Percentiles rank a stretch among this genome's conserved stretches.
phyloP scores from a whole-genome alignment of 305 asterid species.

The Withania somnifera region DNA sequence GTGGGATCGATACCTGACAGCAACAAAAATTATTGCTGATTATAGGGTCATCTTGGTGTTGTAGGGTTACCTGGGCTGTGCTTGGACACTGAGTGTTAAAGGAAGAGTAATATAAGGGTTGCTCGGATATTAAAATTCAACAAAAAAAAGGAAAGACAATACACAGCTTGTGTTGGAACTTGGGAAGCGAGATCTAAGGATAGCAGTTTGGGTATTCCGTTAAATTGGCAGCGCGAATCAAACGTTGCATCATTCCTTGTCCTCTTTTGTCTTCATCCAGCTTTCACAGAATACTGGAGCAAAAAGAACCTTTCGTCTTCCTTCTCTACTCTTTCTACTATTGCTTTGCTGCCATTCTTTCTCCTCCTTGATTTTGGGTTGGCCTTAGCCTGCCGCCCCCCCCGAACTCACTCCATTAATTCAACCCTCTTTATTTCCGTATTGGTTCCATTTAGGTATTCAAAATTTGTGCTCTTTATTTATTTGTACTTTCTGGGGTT shows the following conservation, averaged over 20 bases:
- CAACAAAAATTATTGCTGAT: no score
- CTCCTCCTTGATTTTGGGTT: not conserved
- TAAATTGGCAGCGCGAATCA: constrained; percentile 1
- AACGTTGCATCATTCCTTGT: constrained; percentile 1
- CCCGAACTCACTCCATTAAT: not conserved
- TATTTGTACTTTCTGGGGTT: not conserved
- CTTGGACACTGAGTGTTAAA: no score
- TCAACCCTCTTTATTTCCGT: not conserved
- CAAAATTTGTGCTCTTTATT: not conserved
- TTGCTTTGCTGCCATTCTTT: not conserved
- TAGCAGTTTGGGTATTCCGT: not conserved
- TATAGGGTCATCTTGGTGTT: no score
- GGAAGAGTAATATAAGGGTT: no score
- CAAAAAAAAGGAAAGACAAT: no score
- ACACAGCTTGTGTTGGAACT: not conserved
- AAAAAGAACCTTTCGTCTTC: not conserved
- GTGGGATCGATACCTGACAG: no score
- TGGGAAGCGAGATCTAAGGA: constrained; percentile 1
- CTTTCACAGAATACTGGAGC: not conserved
- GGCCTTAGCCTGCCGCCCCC: not conserved
- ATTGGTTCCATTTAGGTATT: not conserved
- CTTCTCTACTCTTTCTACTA: not conserved
- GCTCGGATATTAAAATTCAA: no score
- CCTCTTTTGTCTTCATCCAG: not conserved
- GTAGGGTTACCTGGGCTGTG: no score